Evolutionary conservation across 805 yeast genomes (phyloP).

Genomic region (Schizosaccharomyces osmophilus): DNA sequence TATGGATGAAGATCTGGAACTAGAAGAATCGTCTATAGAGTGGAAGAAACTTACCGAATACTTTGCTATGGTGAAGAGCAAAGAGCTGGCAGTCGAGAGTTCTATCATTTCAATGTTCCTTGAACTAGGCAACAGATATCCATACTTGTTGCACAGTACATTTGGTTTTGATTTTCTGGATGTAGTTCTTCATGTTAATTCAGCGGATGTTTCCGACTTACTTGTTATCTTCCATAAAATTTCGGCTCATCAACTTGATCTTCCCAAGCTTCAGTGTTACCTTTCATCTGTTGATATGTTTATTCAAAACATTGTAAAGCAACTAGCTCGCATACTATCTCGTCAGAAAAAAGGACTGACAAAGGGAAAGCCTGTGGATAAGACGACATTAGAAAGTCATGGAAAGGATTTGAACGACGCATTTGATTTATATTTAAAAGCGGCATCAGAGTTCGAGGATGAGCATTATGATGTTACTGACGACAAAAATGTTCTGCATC

Average conservation of each 20-base stretch:
- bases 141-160: background rate
- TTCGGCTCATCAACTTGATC: background rate
- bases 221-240: background rate
- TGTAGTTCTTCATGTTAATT: background rate
- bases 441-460: background rate
- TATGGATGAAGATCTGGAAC: background rate
- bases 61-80: background rate
- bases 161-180: background rate
- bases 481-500: background rate
- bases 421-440: background rate
- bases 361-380: background rate
- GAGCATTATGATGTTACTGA: background rate
- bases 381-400: background rate
- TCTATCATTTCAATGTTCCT: background rate
- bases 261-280: constrained; percentile 8
- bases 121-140: background rate
- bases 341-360: background rate
- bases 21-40: background rate
- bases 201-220: background rate
- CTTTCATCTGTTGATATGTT: background rate
- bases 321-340: background rate
- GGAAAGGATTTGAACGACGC: background rate
- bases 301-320: background rate
- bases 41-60: background rate
- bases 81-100: background rate